Base-by-base conservation (phyloP, 768 basidiomycete species). In the Pleurotus tuoliensis region DNA sequence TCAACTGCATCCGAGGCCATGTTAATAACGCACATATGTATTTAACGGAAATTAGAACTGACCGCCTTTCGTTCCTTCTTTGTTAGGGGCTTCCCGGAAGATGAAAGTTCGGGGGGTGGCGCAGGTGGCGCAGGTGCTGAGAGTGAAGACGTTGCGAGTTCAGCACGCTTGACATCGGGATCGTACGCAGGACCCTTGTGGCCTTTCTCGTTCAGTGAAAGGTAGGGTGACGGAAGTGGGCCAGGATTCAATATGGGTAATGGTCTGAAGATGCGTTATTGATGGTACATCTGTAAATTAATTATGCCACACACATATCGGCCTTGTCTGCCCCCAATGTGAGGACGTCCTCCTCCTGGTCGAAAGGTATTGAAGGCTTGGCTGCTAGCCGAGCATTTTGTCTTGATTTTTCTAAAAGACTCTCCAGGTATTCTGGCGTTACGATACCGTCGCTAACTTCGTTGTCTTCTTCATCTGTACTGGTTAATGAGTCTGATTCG, bases 41-140 rank as follows among this genome's bases (percentile, higher is more conserved):
- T 34, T 27, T 3, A 56, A 60, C 11, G 25, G 41, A 25, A 43
- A 12, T 9, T 6, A 54, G 18, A 64, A 47, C 79, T 45, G 62
- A 91, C 90, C 60, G 82, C 85, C 70, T 86, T 90, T 69, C 76
- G 80, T 67, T 90, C 77, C 61, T 78, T 87, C 66, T 83, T 91
- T 12, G 87, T 92, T 44, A 91, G 69, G 6, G 81, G 78, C 66
- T 83, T 84, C 45, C 88, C 88, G 38, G 77, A 76, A 56, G 81
- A 82, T 44, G 78, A 77, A 3, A 85, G 68, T 58, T 83, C 81
- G 11, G 82, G 79, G 13, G 86, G 84, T 15, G 82, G 82, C 50
- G 79, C 69, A 37, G 88, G 90, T 4, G 85, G 82, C 27, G 81
- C 77, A 45, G 87, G 90, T 5, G 69, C 72, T 40, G 72, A 69